These are phyloP conservation scores for Tolypocladium inflatum DNA, from an alignment of 2,329 filamentous ascomycete genomes.

Conservation along the genomic window DNA sequence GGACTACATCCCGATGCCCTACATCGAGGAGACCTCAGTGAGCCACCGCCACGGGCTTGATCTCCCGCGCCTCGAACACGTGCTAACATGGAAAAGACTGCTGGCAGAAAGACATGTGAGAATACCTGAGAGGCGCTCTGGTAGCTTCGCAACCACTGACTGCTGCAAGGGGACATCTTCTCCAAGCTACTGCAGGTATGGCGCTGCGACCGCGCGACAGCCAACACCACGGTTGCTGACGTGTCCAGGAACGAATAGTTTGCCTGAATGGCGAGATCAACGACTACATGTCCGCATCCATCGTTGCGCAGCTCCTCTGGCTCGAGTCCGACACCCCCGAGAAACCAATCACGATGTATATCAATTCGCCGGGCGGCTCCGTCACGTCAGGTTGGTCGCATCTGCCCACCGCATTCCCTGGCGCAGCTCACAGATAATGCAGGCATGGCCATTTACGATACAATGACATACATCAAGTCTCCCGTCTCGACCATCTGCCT, in stretches of 20 bases:
- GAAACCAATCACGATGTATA: conserved; percentile 95
- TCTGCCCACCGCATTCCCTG: background rate
- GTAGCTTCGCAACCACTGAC: conserved; percentile 8
- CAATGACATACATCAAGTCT: conserved; percentile 92
- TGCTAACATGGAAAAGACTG: conserved; percentile 44
- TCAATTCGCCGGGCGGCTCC: conserved; percentile 90
- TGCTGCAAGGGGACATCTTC: conserved; percentile 64
- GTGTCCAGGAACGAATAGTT: conserved; percentile 72
- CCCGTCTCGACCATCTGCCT: conserved; percentile 93
- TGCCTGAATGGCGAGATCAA: conserved; percentile 89
- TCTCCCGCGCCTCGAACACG: background rate
- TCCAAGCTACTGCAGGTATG: conserved; percentile 66
- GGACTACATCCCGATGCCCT: conserved; percentile 45
- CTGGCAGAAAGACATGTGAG: conserved; percentile 70
- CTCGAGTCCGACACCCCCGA: conserved; percentile 94
- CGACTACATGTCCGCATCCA: conserved; percentile 81
- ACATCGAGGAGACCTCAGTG: conserved; percentile 39
- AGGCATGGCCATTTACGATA: conserved; percentile 89
- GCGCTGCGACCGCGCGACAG: background rate
- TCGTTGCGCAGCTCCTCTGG: conserved; percentile 93
- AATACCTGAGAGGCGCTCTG: too few relatives aligned
- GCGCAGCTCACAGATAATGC: conserved; percentile 2
- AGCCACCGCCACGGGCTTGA: conserved; percentile 7
- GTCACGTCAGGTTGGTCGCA: conserved; percentile 56
- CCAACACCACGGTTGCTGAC: background rate